Conservation (phyloP, 129 eudicot genomes). For the Heracleum sosnowskyi region DNA sequence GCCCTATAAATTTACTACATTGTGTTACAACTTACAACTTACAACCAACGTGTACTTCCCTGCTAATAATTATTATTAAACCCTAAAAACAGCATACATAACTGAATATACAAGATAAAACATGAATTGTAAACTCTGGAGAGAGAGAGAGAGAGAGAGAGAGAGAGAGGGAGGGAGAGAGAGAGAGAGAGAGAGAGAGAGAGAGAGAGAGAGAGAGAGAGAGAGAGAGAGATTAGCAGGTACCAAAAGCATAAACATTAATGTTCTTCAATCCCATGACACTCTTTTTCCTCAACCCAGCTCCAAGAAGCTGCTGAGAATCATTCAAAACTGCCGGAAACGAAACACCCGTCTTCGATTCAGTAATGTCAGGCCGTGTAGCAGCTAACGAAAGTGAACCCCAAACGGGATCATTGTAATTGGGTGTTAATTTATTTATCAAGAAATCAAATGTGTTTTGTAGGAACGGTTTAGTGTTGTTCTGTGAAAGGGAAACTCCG, state of each 20-base stretch:
- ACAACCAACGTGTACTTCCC: no score
- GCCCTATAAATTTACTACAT: no score
- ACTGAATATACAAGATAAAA: no score
- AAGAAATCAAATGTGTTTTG: conserved; percentile 45
- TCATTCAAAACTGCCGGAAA: conserved; percentile 59
- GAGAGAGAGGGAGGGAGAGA: no score
- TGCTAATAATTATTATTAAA: no score
- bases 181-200: no score
- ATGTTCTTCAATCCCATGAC: conserved; percentile 81
- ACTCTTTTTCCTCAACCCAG: conserved; percentile 71
- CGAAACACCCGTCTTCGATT: conserved; percentile 54
- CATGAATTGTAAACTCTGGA: no score
- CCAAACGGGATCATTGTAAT: conserved; percentile 34
- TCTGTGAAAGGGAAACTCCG: conserved; percentile 35
- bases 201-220: no score
- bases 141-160: no score
- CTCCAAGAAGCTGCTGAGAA: conserved; percentile 68
- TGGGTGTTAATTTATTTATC: conserved; percentile 33
- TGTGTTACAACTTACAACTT: no score
- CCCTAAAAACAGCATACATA: no score
- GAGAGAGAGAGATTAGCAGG: neutral
- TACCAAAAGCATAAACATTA: conserved; percentile 95
- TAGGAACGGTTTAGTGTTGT: conserved; percentile 28
- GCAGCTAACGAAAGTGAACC: conserved; percentile 71
- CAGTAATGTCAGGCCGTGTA: conserved; percentile 35